Evolutionary conservation across 2,329 filamentous ascomycete genomes (phyloP).

Genomic region (Pseudopithomyces chartarum): DNA sequence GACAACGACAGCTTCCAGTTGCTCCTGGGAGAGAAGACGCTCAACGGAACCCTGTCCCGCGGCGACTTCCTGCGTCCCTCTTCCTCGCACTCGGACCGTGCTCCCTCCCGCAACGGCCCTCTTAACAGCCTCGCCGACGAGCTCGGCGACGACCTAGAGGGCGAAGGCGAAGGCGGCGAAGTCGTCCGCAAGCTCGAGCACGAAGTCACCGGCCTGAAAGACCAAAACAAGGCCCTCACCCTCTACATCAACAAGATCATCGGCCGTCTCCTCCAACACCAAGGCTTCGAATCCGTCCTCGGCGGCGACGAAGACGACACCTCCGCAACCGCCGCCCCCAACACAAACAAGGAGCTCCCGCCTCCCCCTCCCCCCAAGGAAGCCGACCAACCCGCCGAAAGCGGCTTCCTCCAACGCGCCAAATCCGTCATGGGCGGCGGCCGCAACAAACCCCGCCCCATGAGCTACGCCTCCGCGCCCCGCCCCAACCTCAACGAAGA

Average conservation of each 20-base stretch:
- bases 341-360: slow-evolving; percentile 84
- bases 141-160: slow-evolving; percentile 70
- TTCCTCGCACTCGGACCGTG: slow-evolving; percentile 38
- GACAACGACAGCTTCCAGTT: slow-evolving; percentile 99
- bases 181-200: slow-evolving; percentile 70
- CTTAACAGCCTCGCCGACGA: slow-evolving; percentile 72
- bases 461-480: slow-evolving; percentile 45
- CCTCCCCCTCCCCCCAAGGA: slow-evolving; percentile 68
- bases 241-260: slow-evolving; percentile 99
- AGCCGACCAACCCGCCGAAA: slow-evolving; percentile 49
- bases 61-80: slow-evolving; percentile 73
- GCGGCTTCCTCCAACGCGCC: slow-evolving; percentile 61
- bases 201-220: slow-evolving; percentile 80
- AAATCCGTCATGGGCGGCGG: slow-evolving; percentile 58
- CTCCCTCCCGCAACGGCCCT: slow-evolving; percentile 40
- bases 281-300: slow-evolving; percentile 92
- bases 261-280: slow-evolving; percentile 88
- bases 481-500: slow-evolving; percentile 54
- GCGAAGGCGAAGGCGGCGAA: slow-evolving; percentile 54
- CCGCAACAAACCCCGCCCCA: slow-evolving; percentile 51
- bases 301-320: slow-evolving; percentile 67
- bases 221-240: slow-evolving; percentile 95
- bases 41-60: slow-evolving; percentile 89
- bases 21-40: slow-evolving; percentile 89
- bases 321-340: slow-evolving; percentile 39